Evolutionary conservation across 352 stramenopile species (phyloP), one percentile per base, ranked within the genome.

Genomic region (Globisporangium canariense): DNA sequence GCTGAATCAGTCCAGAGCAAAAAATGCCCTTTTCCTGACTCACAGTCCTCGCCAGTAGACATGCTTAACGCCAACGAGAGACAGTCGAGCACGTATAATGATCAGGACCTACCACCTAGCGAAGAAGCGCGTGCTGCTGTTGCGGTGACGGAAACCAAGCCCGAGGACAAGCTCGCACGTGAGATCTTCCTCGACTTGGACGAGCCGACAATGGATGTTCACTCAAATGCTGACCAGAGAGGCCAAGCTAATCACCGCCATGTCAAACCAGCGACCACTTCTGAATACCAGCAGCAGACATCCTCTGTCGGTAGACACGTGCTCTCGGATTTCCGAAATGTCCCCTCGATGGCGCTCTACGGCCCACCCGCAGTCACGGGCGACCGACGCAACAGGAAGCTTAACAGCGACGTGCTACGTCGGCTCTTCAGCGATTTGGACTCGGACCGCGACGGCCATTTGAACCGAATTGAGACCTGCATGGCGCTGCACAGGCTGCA

Each of bases 381-480:
- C 16, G 36, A 68, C 10, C 14, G 9, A 0, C 50, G 18, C 14
- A 45, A 43, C 16, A 28, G 57, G 2, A 55, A 64, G 16, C 67
- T 89, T 4, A 86, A 88, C 22, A 62, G 64, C 3, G 77, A 89
- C 50, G 71, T 92, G 9, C 62, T 94, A 46, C 81, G 86, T 1
- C 76, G 84, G 2, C 80, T 94, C n/a, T 94, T 94, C 57, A 89
- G 71, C 41, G 82, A 92, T 55, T 61, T 94, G 47, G 86, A 94
- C 58, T 58, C 63, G 0, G 77, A 94, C 57, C 78, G 70, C 32
- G 83, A 94, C 55, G 81, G 86, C 1, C 76, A 79, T 41, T 62
- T 94, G 51, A 92, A 89, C 56, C 81, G 82, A 2, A 77, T 92
- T 41, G 82, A 94, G 63, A 83, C 70, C 22, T 92, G 74, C 18